Conservation (phyloP, 2,329 filamentous ascomycete genomes). For the Mollisia scopiformis region DNA sequence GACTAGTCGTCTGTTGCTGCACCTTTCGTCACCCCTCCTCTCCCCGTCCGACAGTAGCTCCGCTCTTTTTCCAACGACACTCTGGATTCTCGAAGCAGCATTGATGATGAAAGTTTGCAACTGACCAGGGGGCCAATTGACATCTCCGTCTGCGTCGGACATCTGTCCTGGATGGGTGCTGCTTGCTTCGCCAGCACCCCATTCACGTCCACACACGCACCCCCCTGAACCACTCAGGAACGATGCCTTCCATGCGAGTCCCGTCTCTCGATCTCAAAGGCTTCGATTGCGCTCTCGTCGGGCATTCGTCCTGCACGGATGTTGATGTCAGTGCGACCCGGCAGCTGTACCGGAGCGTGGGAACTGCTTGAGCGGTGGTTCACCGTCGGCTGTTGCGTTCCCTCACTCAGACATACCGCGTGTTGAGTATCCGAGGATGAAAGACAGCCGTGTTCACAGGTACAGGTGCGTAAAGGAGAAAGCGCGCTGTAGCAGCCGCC, state of each 20-base stretch:
- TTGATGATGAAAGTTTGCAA: too few species aligned
- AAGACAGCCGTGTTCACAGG: too few species aligned
- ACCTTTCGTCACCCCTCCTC: neutral
- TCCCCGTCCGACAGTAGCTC: too few species aligned
- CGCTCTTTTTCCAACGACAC: conserved; percentile 2
- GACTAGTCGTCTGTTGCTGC: neutral
- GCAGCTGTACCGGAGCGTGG: conserved; percentile 10
- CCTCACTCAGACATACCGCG: neutral
- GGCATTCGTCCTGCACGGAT: neutral
- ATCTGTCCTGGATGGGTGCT: conserved; percentile 5
- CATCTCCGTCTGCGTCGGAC: neutral
- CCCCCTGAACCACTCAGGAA: neutral
- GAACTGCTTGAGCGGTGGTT: neutral
- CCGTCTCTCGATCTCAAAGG: neutral
- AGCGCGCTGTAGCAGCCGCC: neutral
- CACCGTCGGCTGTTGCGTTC: neutral
- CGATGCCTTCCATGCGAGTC: neutral
- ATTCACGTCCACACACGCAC: neutral
- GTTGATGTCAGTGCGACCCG: conserved; percentile 12
- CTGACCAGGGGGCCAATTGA: too few species aligned
- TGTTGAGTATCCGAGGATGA: conserved; percentile 4
- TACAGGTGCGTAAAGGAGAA: neutral
- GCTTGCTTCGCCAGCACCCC: conserved; percentile 2
- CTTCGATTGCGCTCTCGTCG: neutral
- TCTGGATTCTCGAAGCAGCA: too few species aligned